These are phyloP conservation scores for Basidiobolus meristosporus DNA, from an alignment of 371 early-diverging fungal species.

Conservation along the genomic window DNA sequence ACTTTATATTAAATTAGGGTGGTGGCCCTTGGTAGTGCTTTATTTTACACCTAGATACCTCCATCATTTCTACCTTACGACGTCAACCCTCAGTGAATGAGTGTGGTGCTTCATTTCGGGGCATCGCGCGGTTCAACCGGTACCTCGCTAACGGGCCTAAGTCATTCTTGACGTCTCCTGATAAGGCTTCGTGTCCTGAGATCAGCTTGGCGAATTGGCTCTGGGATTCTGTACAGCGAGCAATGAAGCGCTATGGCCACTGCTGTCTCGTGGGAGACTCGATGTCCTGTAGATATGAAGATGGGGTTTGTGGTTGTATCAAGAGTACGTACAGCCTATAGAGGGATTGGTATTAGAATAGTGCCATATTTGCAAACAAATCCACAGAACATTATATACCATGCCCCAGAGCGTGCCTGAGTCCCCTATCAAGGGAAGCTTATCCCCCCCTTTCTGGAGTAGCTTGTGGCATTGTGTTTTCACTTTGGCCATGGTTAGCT, in stretches of 20 bases:
- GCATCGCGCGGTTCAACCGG: no score
- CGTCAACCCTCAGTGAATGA: no score
- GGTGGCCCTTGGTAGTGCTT: no score
- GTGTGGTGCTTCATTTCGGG: no score
- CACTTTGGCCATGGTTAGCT: conserved; percentile 9
- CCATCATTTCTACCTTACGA: no score
- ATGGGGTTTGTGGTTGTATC: conserved; percentile 45
- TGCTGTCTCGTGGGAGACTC: conserved; percentile 42
- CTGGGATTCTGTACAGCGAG: conserved; percentile 58
- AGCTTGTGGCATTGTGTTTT: conserved; percentile 8
- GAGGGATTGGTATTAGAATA: neutral
- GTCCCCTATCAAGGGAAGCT: conserved; percentile 13
- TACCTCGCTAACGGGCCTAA: no score
- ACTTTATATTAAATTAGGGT: no score
- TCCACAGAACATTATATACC: conserved; percentile 8
- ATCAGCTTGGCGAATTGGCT: conserved; percentile 82
- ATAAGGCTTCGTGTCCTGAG: conserved; percentile 23
- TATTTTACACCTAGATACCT: no score
- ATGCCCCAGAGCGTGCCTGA: conserved; percentile 37
- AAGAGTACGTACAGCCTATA: conserved; percentile 8
- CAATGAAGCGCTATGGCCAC: conserved; percentile 34
- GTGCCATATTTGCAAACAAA: neutral
- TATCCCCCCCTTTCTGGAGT: conserved; percentile 8
- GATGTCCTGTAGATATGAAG: conserved; percentile 73
- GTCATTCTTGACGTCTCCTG: conserved; percentile 6